A percentile compares a stretch with the other conserved stretches of the same genome.
Evolutionary conservation across 2,329 filamentous ascomycete genomes (phyloP).

Genomic region (Lecanicillium sp.): DNA sequence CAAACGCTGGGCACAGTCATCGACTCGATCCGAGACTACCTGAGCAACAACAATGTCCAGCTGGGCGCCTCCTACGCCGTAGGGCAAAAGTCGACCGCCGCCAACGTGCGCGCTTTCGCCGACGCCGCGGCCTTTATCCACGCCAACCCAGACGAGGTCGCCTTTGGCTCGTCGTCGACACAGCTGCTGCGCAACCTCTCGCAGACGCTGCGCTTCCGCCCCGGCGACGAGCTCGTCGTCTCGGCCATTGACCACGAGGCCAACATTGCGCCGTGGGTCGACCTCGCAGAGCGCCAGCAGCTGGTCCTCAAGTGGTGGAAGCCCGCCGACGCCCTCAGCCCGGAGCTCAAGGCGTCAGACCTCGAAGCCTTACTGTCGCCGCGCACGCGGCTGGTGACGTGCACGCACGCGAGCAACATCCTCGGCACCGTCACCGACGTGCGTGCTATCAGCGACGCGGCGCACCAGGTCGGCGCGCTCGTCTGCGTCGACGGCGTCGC

Average conservation of each 20-base stretch:
- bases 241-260: slow-evolving; percentile 72
- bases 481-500: slow-evolving; percentile 71
- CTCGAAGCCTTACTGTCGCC: slow-evolving; percentile 51
- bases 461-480: slow-evolving; percentile 44
- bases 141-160: slow-evolving; percentile 57
- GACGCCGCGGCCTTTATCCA: slow-evolving; percentile 67
- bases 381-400: slow-evolving; percentile 62
- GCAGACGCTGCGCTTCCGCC: slow-evolving; percentile 40
- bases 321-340: slow-evolving; percentile 40
- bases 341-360: slow-evolving; percentile 49
- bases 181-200: slow-evolving; percentile 69
- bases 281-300: slow-evolving; percentile 53
- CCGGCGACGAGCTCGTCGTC: slow-evolving; percentile 60
- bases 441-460: slow-evolving; percentile 43
- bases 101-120: slow-evolving; percentile 51
- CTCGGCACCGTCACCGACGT: slow-evolving; percentile 64
- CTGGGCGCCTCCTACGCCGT: slow-evolving; percentile 63
- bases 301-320: slow-evolving; percentile 66
- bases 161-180: slow-evolving; percentile 66
- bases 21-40: slow-evolving; percentile 57
- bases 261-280: slow-evolving; percentile 67
- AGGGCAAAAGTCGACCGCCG: slow-evolving; percentile 49
- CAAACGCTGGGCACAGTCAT: slow-evolving; percentile 61
- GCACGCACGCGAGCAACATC: slow-evolving; percentile 68
- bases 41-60: slow-evolving; percentile 64